Conservation (phyloP, 2,329 filamentous ascomycete genomes). For the Trichoderma sp. region DNA sequence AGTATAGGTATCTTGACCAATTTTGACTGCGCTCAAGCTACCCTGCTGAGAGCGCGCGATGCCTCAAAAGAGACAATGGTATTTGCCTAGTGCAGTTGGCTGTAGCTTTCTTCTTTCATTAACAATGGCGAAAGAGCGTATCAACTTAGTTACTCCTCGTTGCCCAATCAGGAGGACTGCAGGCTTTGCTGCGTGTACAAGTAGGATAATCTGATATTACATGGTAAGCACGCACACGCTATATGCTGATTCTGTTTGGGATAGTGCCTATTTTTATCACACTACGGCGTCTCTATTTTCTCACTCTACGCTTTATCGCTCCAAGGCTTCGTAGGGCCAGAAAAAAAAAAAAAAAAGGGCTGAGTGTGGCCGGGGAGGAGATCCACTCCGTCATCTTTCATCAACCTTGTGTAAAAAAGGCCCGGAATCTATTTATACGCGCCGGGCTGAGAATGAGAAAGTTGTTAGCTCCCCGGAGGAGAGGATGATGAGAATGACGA, state of each 20-base stretch:
- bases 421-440: constrained; percentile 16
- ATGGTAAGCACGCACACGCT: neutral
- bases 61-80: neutral
- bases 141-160: neutral
- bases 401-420: neutral
- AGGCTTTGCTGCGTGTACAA: neutral
- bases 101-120: neutral
- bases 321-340: neutral
- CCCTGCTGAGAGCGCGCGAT: neutral
- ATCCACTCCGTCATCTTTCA: constrained; percentile 5
- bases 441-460: constrained; percentile 2
- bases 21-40: neutral
- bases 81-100: neutral
- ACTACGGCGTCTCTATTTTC: neutral
- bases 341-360: neutral
- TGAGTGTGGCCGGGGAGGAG: neutral
- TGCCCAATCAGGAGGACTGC: neutral
- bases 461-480: neutral
- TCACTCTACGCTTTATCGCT: neutral
- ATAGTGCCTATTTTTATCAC: neutral
- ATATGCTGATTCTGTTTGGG: neutral
- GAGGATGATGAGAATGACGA: neutral
- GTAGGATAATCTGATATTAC: neutral
- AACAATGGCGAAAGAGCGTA: neutral
- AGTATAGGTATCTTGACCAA: neutral